A percentile compares a stretch with the other conserved stretches of the same genome.
Conservation (phyloP, 2,329 filamentous ascomycete species). For the Colletotrichum orbiculare region DNA sequence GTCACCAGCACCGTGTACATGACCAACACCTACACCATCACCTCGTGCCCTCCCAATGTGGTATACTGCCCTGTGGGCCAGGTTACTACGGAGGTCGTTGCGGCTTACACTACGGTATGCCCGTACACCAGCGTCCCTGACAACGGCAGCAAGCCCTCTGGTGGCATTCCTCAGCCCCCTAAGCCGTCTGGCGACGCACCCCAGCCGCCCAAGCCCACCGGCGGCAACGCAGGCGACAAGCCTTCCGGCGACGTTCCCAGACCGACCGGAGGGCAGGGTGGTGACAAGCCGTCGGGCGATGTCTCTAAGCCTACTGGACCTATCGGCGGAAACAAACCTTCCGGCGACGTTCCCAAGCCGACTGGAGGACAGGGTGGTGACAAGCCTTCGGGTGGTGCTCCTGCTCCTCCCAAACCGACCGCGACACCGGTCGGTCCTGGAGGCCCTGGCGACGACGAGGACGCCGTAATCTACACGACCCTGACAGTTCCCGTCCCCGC, state of each 20-base stretch:
- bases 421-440: background rate
- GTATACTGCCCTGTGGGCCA: slow-evolving; percentile 51
- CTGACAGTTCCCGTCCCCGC: slow-evolving; percentile 23
- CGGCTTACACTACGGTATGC: slow-evolving; percentile 55
- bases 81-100: slow-evolving; percentile 49
- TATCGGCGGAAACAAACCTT: slow-evolving; percentile 6
- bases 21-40: slow-evolving; percentile 62
- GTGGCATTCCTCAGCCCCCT: slow-evolving; percentile 49
- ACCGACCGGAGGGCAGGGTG: background rate
- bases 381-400: slow-evolving; percentile 5
- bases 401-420: slow-evolving; percentile 21
- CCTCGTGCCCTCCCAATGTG: slow-evolving; percentile 60
- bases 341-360: slow-evolving; percentile 15
- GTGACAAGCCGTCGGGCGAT: background rate
- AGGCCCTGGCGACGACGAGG: background rate
- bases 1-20: slow-evolving; percentile 53
- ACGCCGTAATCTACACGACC: slow-evolving; percentile 20
- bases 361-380: slow-evolving; percentile 9
- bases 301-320: slow-evolving; percentile 5
- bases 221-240: slow-evolving; percentile 9
- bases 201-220: background rate
- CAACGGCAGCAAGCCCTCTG: slow-evolving; percentile 10
- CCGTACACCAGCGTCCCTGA: slow-evolving; percentile 44
- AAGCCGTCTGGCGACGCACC: slow-evolving; percentile 15
- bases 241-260: background rate